Evolutionary conservation across 2,329 filamentous ascomycete species (phyloP), one percentile per base, ranked within the genome.

Genomic region (Cladosporium sp.): DNA sequence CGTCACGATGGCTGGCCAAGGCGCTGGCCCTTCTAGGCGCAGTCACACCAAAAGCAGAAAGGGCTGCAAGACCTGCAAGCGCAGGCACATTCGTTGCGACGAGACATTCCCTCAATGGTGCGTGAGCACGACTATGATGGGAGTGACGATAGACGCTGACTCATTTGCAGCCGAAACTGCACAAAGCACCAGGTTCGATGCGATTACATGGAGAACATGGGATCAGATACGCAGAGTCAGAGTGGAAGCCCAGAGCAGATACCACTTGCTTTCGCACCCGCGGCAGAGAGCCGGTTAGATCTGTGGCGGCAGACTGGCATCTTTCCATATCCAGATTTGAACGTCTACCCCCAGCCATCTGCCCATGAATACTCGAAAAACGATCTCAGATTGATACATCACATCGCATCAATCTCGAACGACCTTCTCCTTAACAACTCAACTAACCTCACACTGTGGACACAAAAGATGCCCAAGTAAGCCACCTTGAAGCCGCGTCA

Each of bases 21-120:
- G 92, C 77, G 91, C 91, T 81, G 93, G 93, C 80, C 92, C 93
- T 74, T 92, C 93, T 73, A 80, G 85, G 69, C 84, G 84, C 73
- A 96, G 93, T 80, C 94, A 99, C 80, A 99, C 94, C 73, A 99
- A 99, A 80, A 97, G 93, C 69, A 88, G 94, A 71, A 97, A 97
- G 78, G 94, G 94, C 62, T 99, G 94, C 82, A 93, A 95, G 70
- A 96, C 91, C 61, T 99, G 94, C 83, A 99, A 99, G 78, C 88
- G 89, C 73, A 86, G 94, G 72, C 94, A 99, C 76, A 99, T 99
- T 72, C 85, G 94, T 68, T 99, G 94, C 77, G 94, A 99, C 71
- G 94, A 99, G 75, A 96, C 86, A 66, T 97, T 96, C 70, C 94
- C 94, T 52, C 94, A 99, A 83, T 99, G 93, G 91, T 96, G 80